Conservation (phyloP, 805 yeast species). For the Lipomyces mesembrius region DNA sequence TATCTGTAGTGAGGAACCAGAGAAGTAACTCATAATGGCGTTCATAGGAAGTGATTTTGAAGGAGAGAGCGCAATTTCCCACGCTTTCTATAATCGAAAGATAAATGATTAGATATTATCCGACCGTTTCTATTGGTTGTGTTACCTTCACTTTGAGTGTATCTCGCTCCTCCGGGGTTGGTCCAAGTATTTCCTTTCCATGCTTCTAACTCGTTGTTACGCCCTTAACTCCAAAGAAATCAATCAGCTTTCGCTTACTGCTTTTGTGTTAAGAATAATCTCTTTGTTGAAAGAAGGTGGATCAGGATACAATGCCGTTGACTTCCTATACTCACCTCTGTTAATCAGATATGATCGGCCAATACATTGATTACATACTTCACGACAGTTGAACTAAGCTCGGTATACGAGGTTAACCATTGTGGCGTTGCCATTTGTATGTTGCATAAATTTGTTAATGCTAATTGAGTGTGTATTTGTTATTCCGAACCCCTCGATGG, state of each 20-base stretch:
- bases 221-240: not conserved
- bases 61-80: conserved; percentile 85
- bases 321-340: conserved; percentile 6
- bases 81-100: conserved; percentile 59
- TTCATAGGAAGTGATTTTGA: conserved; percentile 91
- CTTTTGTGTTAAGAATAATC: conserved; percentile 24
- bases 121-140: too few relatives aligned
- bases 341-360: not conserved
- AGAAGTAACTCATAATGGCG: conserved; percentile 85
- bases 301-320: conserved; percentile 11
- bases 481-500: too few relatives aligned
- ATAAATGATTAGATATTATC: not conserved
- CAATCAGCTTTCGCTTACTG: conserved; percentile 14
- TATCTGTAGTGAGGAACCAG: conserved; percentile 86
- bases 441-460: not conserved
- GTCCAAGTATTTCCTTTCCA: conserved; percentile 27
- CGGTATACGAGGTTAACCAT: conserved; percentile 18
- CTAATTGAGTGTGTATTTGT: not conserved
- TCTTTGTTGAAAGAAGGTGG: conserved; percentile 33
- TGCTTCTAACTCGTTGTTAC: conserved; percentile 21
- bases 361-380: conserved; percentile 16
- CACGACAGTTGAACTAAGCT: conserved; percentile 15
- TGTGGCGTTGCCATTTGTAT: conserved; percentile 12
- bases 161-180: conserved; percentile 28
- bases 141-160: conserved; percentile 36